phyloP scores from a whole-genome alignment of 768 basidiomycete species.

The Gloeopeniophorella convolvens region DNA sequence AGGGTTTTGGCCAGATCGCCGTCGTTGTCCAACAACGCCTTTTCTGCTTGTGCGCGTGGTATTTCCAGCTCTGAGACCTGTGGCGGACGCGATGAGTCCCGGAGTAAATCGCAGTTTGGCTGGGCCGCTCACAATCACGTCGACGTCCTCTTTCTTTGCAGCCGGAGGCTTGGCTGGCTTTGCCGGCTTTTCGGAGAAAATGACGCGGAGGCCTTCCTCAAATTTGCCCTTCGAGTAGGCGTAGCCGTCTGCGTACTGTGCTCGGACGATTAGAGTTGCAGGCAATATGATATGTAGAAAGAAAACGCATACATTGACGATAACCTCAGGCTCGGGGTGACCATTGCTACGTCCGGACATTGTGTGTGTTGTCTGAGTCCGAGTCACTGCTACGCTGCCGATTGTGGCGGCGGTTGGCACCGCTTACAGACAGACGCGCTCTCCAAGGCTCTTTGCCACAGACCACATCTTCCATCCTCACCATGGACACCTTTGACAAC shows the following conservation, averaged over 20 bases:
- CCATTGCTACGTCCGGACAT: conserved; percentile 45
- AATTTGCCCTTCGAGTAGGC: conserved; percentile 62
- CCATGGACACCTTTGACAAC: conserved; percentile 80
- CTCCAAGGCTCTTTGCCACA: conserved; percentile 4
- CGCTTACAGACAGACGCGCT: not conserved
- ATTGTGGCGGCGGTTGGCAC: too few relatives aligned
- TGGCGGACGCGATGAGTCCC: not conserved
- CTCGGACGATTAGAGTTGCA: not conserved
- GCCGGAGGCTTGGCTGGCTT: conserved; percentile 37
- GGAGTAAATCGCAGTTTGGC: not conserved
- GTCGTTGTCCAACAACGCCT: conserved; percentile 43
- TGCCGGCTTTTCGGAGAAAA: conserved; percentile 49
- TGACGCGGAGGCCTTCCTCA: conserved; percentile 55
- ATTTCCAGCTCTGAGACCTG: conserved; percentile 65
- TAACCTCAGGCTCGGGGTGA: conserved; percentile 58
- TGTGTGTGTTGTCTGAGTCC: not conserved
- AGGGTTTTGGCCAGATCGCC: conserved; percentile 51
- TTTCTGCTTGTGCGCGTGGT: conserved; percentile 51
- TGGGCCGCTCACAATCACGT: conserved; percentile 46
- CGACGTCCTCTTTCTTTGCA: conserved; percentile 56
- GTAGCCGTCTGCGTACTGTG: conserved; percentile 57
- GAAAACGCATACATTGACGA: conserved; percentile 48
- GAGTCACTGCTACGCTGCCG: too few relatives aligned
- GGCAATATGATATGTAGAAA: not conserved
- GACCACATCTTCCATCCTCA: conserved; percentile 10